These are phyloP conservation scores for Scheffersomyces coipomensis DNA, from an alignment of 805 yeast species.

Conservation along the genomic window DNA sequence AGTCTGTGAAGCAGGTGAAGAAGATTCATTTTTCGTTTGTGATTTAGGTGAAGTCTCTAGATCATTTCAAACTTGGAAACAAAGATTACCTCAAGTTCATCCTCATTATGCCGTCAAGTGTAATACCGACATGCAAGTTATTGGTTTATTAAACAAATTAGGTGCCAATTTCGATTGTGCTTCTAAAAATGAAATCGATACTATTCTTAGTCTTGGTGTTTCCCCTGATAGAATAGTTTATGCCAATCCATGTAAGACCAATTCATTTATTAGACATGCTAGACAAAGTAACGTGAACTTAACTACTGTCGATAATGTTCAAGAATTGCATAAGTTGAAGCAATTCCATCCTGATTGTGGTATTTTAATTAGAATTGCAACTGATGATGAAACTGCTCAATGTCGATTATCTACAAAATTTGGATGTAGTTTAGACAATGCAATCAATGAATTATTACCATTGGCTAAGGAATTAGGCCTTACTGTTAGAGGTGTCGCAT, in stretches of 20 bases:
- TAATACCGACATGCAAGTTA: slow-evolving; percentile 67
- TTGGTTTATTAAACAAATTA: slow-evolving; percentile 53
- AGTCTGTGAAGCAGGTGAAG: slow-evolving; percentile 69
- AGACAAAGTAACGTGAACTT: slow-evolving; percentile 51
- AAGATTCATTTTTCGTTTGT: slow-evolving; percentile 84
- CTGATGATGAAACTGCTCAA: slow-evolving; percentile 86
- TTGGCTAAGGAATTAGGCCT: slow-evolving; percentile 62
- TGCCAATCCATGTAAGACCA: slow-evolving; percentile 94
- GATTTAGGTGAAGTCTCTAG: slow-evolving; percentile 73
- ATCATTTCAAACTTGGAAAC: slow-evolving; percentile 62
- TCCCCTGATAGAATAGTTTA: slow-evolving; percentile 70
- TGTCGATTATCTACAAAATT: slow-evolving; percentile 86
- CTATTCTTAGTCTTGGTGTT: slow-evolving; percentile 61
- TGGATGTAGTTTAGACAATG: slow-evolving; percentile 68
- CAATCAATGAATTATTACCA: slow-evolving; percentile 52
- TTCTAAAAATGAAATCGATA: slow-evolving; percentile 77
- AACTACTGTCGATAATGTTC: slow-evolving; percentile 88
- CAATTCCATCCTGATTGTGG: slow-evolving; percentile 67
- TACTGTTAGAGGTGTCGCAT: slow-evolving; percentile 80
- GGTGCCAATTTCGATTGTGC: slow-evolving; percentile 94
- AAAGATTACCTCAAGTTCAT: slow-evolving; percentile 64
- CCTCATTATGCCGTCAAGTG: slow-evolving; percentile 97
- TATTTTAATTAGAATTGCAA: slow-evolving; percentile 75
- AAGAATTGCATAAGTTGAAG: slow-evolving; percentile 75
- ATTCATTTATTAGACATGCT: slow-evolving; percentile 76